Evolutionary conservation across 2,329 filamentous ascomycete genomes (phyloP), one percentile per base, ranked within the genome.

Genomic region (Magnaporthales sp.): DNA sequence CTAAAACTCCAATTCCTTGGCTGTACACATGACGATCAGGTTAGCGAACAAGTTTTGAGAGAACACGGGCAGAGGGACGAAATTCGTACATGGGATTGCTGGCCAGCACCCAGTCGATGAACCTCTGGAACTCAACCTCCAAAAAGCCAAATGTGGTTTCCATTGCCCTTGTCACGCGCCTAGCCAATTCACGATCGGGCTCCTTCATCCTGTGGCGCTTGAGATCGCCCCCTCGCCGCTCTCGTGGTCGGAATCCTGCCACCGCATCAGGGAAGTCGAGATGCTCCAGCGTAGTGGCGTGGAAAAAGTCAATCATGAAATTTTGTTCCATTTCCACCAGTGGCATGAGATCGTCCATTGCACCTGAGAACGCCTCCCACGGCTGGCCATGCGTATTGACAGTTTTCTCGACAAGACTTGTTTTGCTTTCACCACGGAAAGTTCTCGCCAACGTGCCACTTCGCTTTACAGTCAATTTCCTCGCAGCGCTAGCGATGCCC

Each of bases 301-400:
- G 94, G 84, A 98, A 98, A 76, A 97, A 95, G 71, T 96, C 92
- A n/a, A 97, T 89, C 63, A 97, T 83, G 74, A 98, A 99, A 75
- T 97, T 98, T 76, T 99, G 94, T 78, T 99, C 95, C 76, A 94
- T 93, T 71, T 92, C 89, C 67, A 97, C 88, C 67, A 96, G 83
- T 6, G 90, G 91, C 61, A 93, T 80, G 70, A 95, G 86, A 72
- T 97, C 92, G 67, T 95, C 90, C 68, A 97, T 79, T 13, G 92
- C 87, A 51, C 88, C 89, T 0, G 87, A 83, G 76, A 98, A 97
- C 2, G 92, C 87, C 76, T 97, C 93, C 71, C 89, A 94, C 0
- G 91, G 87, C 70, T 91, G 84, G 67, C 90, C 84, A 72, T 88
- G 87, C 66, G 86, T 88, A 70, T 89, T 87, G 62, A 86, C 79